Base-by-base conservation (phyloP, 305 asterid species). In the Rubia peregrina region DNA sequence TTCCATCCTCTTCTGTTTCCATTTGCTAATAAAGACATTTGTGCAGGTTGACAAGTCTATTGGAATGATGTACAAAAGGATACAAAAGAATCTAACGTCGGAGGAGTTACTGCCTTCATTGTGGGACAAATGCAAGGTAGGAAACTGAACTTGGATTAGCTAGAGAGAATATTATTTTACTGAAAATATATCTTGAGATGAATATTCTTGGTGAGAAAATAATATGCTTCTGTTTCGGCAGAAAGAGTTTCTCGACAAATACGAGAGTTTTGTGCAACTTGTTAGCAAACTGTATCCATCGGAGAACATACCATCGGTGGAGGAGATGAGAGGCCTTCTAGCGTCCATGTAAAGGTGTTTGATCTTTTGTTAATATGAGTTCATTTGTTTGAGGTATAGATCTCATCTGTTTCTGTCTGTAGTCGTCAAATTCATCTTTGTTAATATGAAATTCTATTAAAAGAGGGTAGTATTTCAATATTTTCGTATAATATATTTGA, bases 81-180 rank as follows among this genome's bases (percentile, higher is more conserved):
- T 95, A 81, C 98, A 90, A 83, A 95, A 90, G 91, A 95, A 89
- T 74, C 81, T 91, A 78, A 95, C 95, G 43, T 87, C 99, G 2
- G 98, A 95, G 79, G 99, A 95, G 83, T 83, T 95, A 76, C 75
- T 91, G 84, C 99, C 99, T 84, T 91, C 99, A 24, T 78, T 95
- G 62, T 95, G 99, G 99, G 99, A 95, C 85, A 95, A 95, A 80
- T 95, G 96, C 94, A 91, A 95, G 99, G 99, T 95, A 88, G 72
- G 56, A 21, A n/a, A 60, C 61, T 6, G 16, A 19, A 2, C 2
- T 6, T 70, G 22, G 30, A 51, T 17, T 64, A 4, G 56, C 38
- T 40, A 55, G 41, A 30, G 41, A 30, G 17, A 7, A 43, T 65
- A 33, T 53, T 48, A 13, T 48, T 13, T 12, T 4, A 12, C 55